Evolutionary conservation across 352 stramenopile genomes (phyloP).

Genomic region (Nothophytophthora sp.): DNA sequence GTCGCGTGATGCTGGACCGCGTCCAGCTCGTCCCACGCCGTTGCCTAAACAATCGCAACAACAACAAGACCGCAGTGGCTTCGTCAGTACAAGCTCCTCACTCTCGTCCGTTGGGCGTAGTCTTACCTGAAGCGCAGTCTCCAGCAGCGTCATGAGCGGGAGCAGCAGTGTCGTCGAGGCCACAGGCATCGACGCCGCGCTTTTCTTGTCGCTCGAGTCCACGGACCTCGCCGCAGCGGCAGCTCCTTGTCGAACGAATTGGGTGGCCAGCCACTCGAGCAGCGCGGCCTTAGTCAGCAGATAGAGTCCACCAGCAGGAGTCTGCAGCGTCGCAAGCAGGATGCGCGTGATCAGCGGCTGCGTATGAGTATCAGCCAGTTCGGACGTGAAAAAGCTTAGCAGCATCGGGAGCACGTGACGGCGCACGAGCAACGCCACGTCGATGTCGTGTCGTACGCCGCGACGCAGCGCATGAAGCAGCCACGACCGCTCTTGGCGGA

Average conservation of each 20-base stretch:
- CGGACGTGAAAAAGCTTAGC: conserved; percentile 80
- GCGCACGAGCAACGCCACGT: conserved; percentile 70
- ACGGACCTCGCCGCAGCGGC: conserved; percentile 1
- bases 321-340: conserved; percentile 47
- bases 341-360: conserved; percentile 72
- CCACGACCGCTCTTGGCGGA: conserved; percentile 85
- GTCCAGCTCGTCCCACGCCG: conserved; percentile 40
- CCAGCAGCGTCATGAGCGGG: conserved; percentile 43
- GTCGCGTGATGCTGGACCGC: conserved; percentile 35
- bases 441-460: conserved; percentile 61
- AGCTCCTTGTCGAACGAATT: conserved; percentile 35
- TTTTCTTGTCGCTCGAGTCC: conserved; percentile 5
- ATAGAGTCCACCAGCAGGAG: conserved; percentile 43
- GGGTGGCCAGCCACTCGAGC: conserved; percentile 56
- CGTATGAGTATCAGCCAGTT: conserved; percentile 77
- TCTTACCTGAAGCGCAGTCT: conserved; percentile 12
- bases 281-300: conserved; percentile 66
- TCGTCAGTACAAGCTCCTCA: too few species aligned
- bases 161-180: conserved; percentile 32
- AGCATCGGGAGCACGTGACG: conserved; percentile 83
- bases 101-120: too few species aligned
- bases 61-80: background rate
- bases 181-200: conserved; percentile 4
- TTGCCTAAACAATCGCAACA: background rate
- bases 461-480: conserved; percentile 76